Conservation (phyloP, 805 yeast genomes). For the Zygosaccharomyces lentus region DNA sequence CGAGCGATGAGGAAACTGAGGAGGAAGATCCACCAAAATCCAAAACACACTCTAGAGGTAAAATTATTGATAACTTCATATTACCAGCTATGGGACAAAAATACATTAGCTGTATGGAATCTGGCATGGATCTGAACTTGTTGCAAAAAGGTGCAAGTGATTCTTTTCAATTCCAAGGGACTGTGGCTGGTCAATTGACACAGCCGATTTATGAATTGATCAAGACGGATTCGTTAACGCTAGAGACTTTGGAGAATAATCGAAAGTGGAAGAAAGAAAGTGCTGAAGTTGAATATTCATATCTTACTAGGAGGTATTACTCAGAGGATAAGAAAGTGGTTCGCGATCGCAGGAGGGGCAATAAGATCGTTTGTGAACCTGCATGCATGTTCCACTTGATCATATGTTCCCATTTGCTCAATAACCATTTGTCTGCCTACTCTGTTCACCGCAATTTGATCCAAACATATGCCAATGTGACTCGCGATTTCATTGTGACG, state of each 20-base stretch:
- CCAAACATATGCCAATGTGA: constrained; percentile 26
- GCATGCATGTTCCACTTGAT: constrained; percentile 26
- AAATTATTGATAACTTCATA: constrained; percentile 1
- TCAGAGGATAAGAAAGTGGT: constrained; percentile 19
- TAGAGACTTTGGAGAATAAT: constrained; percentile 20
- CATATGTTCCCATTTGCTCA: constrained; percentile 32
- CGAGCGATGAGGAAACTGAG: constrained; percentile 4
- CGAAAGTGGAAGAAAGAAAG: constrained; percentile 19
- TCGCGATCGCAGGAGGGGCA: constrained; percentile 22
- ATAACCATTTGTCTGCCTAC: constrained; percentile 23
- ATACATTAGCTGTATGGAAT: constrained; percentile 15
- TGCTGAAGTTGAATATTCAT: constrained; percentile 20
- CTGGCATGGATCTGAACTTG: constrained; percentile 15
- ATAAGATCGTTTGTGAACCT: constrained; percentile 31
- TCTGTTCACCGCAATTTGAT: constrained; percentile 18
- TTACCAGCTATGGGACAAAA: constrained; percentile 21
- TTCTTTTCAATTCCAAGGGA: constrained; percentile 18
- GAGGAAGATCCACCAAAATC: constrained; percentile 3
- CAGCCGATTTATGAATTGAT: constrained; percentile 29
- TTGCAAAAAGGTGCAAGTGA: constrained; percentile 25
- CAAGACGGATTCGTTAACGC: constrained; percentile 19
- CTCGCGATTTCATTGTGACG: constrained; percentile 19
- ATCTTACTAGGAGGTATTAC: constrained; percentile 25
- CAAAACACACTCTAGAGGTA: background rate
- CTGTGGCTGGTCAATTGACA: constrained; percentile 26